Conservation (phyloP, 805 yeast genomes). For the Lipomyces starkeyi region DNA sequence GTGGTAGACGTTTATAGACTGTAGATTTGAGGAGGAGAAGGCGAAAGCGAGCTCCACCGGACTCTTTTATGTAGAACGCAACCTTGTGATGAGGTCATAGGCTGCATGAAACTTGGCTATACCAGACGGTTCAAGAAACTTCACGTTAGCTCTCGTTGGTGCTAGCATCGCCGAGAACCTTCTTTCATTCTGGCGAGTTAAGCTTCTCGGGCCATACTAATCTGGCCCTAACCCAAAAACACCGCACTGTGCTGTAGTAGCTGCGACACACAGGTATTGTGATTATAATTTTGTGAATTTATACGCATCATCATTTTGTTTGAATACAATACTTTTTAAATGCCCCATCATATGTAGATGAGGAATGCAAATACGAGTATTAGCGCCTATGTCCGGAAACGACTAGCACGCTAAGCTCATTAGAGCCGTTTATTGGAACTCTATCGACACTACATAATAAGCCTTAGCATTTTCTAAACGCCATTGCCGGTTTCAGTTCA, state of each 20-base stretch:
- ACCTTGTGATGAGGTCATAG: not conserved
- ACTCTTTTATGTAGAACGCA: not conserved
- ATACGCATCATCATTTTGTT: too few species aligned
- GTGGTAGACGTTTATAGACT: not conserved
- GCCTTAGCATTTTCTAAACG: too few species aligned
- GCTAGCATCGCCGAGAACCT: not conserved
- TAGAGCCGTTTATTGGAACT: not conserved
- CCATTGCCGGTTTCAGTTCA: too few species aligned
- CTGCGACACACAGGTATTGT: too few species aligned
- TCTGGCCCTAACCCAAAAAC: not conserved
- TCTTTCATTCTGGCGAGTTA: not conserved
- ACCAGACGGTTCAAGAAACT: not conserved
- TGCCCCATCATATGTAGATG: too few species aligned
- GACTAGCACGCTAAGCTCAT: not conserved
- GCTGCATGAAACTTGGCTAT: not conserved
- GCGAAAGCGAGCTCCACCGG: not conserved
- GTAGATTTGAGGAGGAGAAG: not conserved
- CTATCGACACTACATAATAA: not conserved
- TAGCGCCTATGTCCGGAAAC: too few species aligned
- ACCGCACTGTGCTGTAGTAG: too few species aligned
- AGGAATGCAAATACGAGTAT: too few species aligned
- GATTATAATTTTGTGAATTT: too few species aligned
- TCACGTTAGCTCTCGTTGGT: not conserved
- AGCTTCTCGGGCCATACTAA: not conserved
- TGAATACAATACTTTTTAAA: too few species aligned